Conservation (phyloP, 331 rosid genomes). For the Prunus yedoensis region DNA sequence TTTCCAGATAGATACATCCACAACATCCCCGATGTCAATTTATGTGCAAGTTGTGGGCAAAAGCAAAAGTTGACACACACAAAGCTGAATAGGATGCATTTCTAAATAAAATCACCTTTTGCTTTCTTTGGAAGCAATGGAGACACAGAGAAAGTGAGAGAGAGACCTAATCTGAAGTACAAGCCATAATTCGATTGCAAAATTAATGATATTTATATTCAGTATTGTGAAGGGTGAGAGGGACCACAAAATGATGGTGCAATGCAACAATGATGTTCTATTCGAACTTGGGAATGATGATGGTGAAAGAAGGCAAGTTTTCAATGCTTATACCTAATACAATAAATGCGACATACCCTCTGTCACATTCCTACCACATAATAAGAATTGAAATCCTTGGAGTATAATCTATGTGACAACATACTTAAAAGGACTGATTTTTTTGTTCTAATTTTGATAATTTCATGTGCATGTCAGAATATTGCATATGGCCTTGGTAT, state of each 20-base stretch:
- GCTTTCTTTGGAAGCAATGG: conserved; percentile 5
- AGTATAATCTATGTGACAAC: conserved; percentile 8
- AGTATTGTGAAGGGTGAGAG: not conserved
- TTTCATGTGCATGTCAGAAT: not conserved
- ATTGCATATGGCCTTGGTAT: not conserved
- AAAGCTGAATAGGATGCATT: conserved; percentile 11
- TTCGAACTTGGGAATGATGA: conserved; percentile 15
- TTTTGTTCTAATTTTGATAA: not conserved
- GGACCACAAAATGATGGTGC: conserved; percentile 18
- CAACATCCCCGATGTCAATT: conserved; percentile 20
- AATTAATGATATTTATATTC: too few relatives aligned
- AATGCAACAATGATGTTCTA: not conserved
- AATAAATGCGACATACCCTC: conserved; percentile 19
- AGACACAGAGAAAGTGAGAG: not conserved
- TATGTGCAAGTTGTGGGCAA: conserved; percentile 33
- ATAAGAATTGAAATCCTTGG: conserved; percentile 5
- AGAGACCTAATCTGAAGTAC: not conserved
- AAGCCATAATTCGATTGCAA: not conserved
- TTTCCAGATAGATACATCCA: not conserved
- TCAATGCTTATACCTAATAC: conserved; percentile 30
- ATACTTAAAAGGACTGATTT: conserved; percentile 12
- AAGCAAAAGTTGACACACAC: conserved; percentile 23
- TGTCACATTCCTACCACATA: conserved; percentile 1
- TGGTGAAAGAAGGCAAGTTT: conserved; percentile 18
- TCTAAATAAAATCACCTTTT: conserved; percentile 5